These are phyloP conservation scores for Ophiostoma tasmaniense DNA, from an alignment of 2,329 filamentous ascomycete genomes.

Conservation along the genomic window DNA sequence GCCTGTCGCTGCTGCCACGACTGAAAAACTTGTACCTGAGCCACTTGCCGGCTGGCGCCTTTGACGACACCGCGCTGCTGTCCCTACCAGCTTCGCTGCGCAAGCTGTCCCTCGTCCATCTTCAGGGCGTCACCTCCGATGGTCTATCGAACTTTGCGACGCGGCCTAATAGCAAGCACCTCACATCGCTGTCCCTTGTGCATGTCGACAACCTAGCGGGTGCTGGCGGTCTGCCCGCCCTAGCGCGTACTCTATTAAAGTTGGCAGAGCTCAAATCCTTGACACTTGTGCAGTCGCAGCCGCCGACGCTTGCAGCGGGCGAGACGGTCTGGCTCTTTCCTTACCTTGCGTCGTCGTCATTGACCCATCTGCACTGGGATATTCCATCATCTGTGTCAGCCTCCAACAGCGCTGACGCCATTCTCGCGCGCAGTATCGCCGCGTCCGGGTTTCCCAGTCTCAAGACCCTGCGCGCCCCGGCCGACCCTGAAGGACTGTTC, in stretches of 20 bases:
- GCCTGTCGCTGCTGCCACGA: constrained; percentile 45
- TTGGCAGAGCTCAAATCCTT: constrained; percentile 42
- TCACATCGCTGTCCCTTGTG: constrained; percentile 45
- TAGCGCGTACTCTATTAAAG: constrained; percentile 52
- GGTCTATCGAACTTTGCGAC: constrained; percentile 50
- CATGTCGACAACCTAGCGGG: constrained; percentile 39
- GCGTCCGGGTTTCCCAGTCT: constrained; percentile 56
- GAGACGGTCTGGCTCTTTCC: constrained; percentile 55
- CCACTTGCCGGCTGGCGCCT: constrained; percentile 45
- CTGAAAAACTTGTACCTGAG: constrained; percentile 53
- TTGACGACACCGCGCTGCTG: constrained; percentile 48
- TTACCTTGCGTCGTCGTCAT: constrained; percentile 48
- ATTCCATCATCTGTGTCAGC: constrained; percentile 43
- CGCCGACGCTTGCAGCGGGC: constrained; percentile 47
- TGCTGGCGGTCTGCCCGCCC: constrained; percentile 43
- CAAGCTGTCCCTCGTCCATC: constrained; percentile 46
- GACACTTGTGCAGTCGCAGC: constrained; percentile 41
- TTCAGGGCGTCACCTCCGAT: constrained; percentile 46
- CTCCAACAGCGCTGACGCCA: constrained; percentile 41
- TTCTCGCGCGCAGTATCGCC: constrained; percentile 55
- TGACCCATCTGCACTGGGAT: constrained; percentile 55
- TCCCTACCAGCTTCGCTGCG: constrained; percentile 43
- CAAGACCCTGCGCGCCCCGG: constrained; percentile 51
- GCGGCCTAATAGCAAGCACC: constrained; percentile 33
- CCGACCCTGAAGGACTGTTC: constrained; percentile 60